Evolutionary conservation across 225 moss, liverwort and hornwort genomes (phyloP), one percentile per base, ranked within the genome.

Genomic region (Climacium dendroides): DNA sequence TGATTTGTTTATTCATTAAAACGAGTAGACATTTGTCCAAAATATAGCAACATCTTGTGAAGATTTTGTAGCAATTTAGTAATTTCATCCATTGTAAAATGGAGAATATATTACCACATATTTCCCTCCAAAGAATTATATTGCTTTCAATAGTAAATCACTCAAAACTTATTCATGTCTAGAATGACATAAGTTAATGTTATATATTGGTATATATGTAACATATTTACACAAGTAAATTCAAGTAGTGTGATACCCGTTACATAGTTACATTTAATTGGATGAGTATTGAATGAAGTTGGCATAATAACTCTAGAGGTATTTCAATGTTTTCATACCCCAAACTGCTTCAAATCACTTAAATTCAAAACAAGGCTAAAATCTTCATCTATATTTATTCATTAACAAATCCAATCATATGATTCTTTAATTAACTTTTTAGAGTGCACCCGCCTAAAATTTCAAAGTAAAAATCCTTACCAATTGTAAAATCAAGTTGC

Each of bases 1-100:
- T 41, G 25, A 25, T 15, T 70, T 0, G 0, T 41, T 25, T 70
- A 41, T 41, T 70, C 70, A 41, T 41, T 7, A 24, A 25, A 41
- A 41, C 5, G 41, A 8, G 5, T 0, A 26, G 0, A 43, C 26
- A 71, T 43, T 25, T 5, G 8, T 0, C 15, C 3, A 16, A 71
- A 41, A 71, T 43, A 26, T 15, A 26, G 9, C 43, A 26, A 71
- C 9, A 16, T 9, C 8, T 1, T 43, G 2, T 1, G 5, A 41
- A 71, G 15, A 8, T 26, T 26, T 71, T 26, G 15, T 71, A 26
- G 15, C 71, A 15, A 43, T 71, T 26, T 26, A 26, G 15, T 9
- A 5, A 15, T 26, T 43, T 43, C 5, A 43, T 71, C 14, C 26
- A 43, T 43, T 71, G 5, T 15, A 15, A 71, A 71, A 25, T 41